phyloP scores from a whole-genome alignment of 2,329 filamentous ascomycete genomes.

The Pestalotiopsis sp. region DNA sequence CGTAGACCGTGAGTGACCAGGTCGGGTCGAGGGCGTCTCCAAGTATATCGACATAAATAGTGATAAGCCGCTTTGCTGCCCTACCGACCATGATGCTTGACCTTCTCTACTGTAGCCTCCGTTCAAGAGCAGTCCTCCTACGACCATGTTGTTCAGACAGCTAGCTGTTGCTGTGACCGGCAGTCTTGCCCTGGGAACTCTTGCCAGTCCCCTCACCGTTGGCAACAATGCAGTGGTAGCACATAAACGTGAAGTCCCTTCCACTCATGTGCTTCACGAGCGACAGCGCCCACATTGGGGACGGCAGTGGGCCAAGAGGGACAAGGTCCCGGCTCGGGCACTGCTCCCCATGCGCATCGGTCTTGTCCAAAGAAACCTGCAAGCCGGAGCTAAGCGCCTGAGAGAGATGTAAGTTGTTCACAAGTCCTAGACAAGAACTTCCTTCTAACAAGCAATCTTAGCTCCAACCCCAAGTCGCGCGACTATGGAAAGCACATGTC shows the following conservation, averaged over 20 bases:
- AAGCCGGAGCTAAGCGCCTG: conserved; percentile 29
- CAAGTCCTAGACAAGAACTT: not conserved
- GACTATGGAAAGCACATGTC: conserved; percentile 40
- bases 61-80: not conserved
- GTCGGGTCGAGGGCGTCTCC: not conserved
- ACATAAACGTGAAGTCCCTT: conserved; percentile 18
- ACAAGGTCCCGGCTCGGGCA: conserved; percentile 22
- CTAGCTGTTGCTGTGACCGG: conserved; percentile 18
- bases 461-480: conserved; percentile 25
- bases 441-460: conserved; percentile 13
- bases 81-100: not conserved
- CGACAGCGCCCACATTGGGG: conserved; percentile 26
- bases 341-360: conserved; percentile 34
- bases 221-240: not conserved
- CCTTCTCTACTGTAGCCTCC: not conserved
- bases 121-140: not conserved
- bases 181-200: conserved; percentile 18
- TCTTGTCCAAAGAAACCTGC: conserved; percentile 29
- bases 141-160: conserved; percentile 18
- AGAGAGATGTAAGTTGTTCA: conserved; percentile 28
- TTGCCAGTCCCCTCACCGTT: conserved; percentile 17
- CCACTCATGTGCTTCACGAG: conserved; percentile 32
- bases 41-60: not conserved
- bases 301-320: conserved; percentile 25
- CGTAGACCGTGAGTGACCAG: not conserved